Percentiles rank a stretch among this genome's conserved stretches.
Evolutionary conservation across 345 rosid species (phyloP).

Genomic region (Syzygium grande): DNA sequence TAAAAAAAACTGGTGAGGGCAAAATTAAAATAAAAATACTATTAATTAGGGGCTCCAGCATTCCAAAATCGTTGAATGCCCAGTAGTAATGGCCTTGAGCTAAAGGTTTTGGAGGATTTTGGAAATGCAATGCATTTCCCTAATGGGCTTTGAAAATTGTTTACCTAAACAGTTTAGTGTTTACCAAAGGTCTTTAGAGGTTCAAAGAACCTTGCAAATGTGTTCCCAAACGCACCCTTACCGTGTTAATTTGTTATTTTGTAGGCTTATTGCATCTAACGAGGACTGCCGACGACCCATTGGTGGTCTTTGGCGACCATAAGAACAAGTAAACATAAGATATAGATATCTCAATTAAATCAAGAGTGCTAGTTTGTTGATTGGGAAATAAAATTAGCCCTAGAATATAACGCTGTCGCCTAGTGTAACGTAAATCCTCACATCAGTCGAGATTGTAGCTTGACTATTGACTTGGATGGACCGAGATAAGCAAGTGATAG

Average conservation of each 20-base stretch:
- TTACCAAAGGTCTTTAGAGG: not conserved
- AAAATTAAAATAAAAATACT: not conserved
- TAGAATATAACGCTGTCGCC: not conserved
- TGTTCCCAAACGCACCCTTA: not conserved
- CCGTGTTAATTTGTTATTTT: not conserved
- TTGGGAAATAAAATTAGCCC: not conserved
- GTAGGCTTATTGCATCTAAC: not conserved
- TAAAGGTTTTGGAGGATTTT: not conserved
- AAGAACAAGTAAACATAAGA: not conserved
- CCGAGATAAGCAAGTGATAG: not conserved
- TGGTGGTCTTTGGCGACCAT: not conserved
- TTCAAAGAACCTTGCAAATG: not conserved
- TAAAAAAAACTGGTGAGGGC: not conserved
- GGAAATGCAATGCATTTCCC: not conserved
- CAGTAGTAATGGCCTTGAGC: not conserved
- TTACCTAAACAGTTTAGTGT: not conserved
- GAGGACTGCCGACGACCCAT: not conserved
- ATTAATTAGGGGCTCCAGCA: not conserved
- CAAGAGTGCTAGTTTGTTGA: not conserved
- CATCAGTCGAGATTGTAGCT: not conserved
- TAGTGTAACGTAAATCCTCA: not conserved
- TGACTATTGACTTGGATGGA: not conserved
- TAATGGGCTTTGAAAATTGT: not conserved
- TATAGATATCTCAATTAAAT: not conserved
- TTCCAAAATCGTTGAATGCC: not conserved